These are phyloP conservation scores for Suillus alpinus DNA, from an alignment of 768 basidiomycete species.

Conservation along the genomic window DNA sequence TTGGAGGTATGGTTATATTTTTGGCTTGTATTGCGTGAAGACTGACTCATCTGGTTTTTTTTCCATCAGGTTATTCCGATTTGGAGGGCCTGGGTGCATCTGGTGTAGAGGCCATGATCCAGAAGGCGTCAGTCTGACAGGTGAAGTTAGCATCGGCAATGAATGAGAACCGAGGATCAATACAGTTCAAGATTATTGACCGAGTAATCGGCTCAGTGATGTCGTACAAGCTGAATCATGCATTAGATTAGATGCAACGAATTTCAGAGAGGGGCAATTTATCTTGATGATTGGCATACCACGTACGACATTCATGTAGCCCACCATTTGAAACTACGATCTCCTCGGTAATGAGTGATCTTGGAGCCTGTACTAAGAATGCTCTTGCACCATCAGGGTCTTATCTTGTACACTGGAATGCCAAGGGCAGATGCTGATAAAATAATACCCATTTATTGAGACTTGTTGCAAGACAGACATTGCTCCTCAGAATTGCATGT, in stretches of 20 bases:
- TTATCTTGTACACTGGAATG: background rate
- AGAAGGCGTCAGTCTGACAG: background rate
- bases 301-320: background rate
- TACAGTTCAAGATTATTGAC: background rate
- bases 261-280: background rate
- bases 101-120: background rate
- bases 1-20: background rate
- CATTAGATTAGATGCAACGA: background rate
- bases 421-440: background rate
- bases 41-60: background rate
- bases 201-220: background rate
- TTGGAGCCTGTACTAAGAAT: background rate
- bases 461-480: background rate
- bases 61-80: background rate
- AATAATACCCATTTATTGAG: background rate
- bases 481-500: background rate
- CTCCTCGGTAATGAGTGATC: conserved; percentile 1
- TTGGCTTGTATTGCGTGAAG: background rate
- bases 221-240: background rate
- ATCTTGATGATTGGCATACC: background rate
- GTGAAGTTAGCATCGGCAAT: background rate
- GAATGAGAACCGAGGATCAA: background rate
- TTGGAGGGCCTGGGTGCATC: background rate
- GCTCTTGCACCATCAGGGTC: background rate
- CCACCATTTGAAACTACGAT: background rate